Conservation (phyloP, 371 early-diverging fungal genomes). For the Haplosporangium sp. region DNA sequence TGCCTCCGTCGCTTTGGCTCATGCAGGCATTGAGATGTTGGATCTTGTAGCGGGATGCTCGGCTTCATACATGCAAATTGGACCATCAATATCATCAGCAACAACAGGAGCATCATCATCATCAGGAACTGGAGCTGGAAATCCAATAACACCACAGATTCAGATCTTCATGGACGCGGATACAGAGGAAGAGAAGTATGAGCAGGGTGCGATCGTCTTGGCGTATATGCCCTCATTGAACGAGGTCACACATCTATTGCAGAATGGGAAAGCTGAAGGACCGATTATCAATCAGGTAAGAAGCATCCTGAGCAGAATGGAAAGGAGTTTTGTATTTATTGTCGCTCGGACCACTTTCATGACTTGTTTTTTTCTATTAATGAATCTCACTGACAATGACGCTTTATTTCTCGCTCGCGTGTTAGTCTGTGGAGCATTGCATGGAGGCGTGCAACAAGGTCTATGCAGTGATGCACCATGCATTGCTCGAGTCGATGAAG, state of each 20-base stretch:
- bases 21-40: conserved; percentile 95
- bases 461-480: conserved; percentile 78
- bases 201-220: conserved; percentile 77
- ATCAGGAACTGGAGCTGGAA: conserved; percentile 15
- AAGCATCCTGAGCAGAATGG: neutral
- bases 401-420: conserved; percentile 1
- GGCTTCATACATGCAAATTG: conserved; percentile 61
- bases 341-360: conserved; percentile 4
- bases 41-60: conserved; percentile 90
- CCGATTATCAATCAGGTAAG: conserved; percentile 64
- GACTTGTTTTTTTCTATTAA: neutral
- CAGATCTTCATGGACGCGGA: conserved; percentile 77
- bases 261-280: conserved; percentile 77
- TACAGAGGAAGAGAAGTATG: conserved; percentile 75
- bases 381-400: neutral
- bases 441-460: conserved; percentile 87
- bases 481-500: conserved; percentile 40
- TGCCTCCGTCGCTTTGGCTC: conserved; percentile 88
- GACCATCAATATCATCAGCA: conserved; percentile 31
- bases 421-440: conserved; percentile 83
- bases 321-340: neutral
- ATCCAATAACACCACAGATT: conserved; percentile 56
- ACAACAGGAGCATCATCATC: conserved; percentile 52
- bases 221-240: conserved; percentile 90
- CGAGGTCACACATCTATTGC: conserved; percentile 88